These are phyloP conservation scores for Phytophthora palmivora DNA, from an alignment of 352 stramenopile species.

Conservation along the genomic window DNA sequence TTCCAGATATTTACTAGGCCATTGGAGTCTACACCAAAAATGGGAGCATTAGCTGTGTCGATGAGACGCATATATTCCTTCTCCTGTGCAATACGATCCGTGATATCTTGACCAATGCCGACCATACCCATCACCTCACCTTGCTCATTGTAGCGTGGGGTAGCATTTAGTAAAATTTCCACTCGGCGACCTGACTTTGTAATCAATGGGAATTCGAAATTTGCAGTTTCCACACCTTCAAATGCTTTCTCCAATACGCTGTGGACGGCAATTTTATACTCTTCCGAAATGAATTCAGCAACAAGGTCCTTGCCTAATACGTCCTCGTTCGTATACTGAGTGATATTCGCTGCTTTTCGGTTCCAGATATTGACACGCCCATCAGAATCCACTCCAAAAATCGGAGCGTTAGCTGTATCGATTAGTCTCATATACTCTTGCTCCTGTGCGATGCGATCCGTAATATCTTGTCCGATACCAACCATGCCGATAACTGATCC, in stretches of 20 bases:
- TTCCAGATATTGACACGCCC: constrained; percentile 74
- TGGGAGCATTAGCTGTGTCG: constrained; percentile 72
- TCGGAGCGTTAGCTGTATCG: constrained; percentile 73
- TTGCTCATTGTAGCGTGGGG: constrained; percentile 56
- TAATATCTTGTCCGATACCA: constrained; percentile 76
- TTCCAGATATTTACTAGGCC: constrained; percentile 76
- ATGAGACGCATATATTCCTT: constrained; percentile 72
- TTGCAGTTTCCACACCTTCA: constrained; percentile 57
- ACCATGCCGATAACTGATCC: constrained; percentile 63
- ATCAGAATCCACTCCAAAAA: constrained; percentile 72
- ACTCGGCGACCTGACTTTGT: constrained; percentile 56
- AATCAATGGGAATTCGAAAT: constrained; percentile 66
- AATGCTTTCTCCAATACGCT: constrained; percentile 53
- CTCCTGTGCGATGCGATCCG: constrained; percentile 63
- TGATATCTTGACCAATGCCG: constrained; percentile 68
- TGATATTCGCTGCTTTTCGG: constrained; percentile 61
- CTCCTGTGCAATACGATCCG: constrained; percentile 68
- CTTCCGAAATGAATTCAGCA: constrained; percentile 39
- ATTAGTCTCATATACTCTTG: constrained; percentile 79
- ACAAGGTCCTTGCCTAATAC: constrained; percentile 55
- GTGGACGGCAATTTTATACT: constrained; percentile 39
- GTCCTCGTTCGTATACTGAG: constrained; percentile 59
- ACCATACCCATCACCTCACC: constrained; percentile 62
- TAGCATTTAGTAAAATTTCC: constrained; percentile 62
- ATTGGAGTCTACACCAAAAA: constrained; percentile 72